Conservation (phyloP, 805 yeast genomes). For the Komagataella kurtzmanii region DNA sequence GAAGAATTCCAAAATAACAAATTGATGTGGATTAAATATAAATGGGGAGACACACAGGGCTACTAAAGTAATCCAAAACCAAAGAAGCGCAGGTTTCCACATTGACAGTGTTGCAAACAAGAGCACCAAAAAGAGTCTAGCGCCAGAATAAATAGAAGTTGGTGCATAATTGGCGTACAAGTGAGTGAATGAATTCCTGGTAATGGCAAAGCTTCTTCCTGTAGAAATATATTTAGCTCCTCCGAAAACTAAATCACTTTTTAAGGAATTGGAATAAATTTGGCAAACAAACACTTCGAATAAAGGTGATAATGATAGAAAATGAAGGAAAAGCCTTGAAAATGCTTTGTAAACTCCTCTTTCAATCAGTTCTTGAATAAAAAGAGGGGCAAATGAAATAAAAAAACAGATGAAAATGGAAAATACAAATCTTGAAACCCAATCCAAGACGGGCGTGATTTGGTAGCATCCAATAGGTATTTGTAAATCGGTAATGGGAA, state of each 20-base stretch:
- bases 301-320: slow-evolving; percentile 73
- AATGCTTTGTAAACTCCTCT: slow-evolving; percentile 71
- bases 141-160: slow-evolving; percentile 68
- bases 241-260: slow-evolving; percentile 71
- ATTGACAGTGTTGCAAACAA: slow-evolving; percentile 67
- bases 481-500: slow-evolving; percentile 62
- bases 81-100: slow-evolving; percentile 63
- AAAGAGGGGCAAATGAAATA: slow-evolving; percentile 78
- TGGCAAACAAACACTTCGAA: slow-evolving; percentile 95
- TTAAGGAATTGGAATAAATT: slow-evolving; percentile 69
- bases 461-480: slow-evolving; percentile 78
- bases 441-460: slow-evolving; percentile 70
- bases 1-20: slow-evolving; percentile 31
- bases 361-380: slow-evolving; percentile 80
- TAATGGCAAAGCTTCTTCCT: slow-evolving; percentile 88
- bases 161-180: slow-evolving; percentile 68
- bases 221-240: slow-evolving; percentile 89
- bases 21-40: slow-evolving; percentile 41
- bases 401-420: slow-evolving; percentile 89
- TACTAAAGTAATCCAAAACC: slow-evolving; percentile 39
- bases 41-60: slow-evolving; percentile 36
- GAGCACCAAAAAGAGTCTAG: slow-evolving; percentile 52
- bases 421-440: slow-evolving; percentile 82
- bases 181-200: slow-evolving; percentile 58
- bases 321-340: slow-evolving; percentile 58